phyloP scores from a whole-genome alignment of 2,329 filamentous ascomycete genomes.

The Nectriaceae sp. region DNA sequence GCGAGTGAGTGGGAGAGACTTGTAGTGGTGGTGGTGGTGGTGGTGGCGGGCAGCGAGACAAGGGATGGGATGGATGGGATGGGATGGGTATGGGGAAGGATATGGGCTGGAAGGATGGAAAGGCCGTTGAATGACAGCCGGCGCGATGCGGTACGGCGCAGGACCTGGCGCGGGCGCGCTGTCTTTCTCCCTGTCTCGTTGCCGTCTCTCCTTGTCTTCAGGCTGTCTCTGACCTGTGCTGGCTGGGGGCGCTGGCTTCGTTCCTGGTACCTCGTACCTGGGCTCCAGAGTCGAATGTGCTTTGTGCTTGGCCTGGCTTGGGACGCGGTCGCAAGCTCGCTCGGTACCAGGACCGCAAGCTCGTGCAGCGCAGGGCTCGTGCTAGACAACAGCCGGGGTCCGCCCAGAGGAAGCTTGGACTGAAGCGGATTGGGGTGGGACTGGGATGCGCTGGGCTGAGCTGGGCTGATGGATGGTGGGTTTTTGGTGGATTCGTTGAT shows the following conservation, averaged over 20 bases:
- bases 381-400: conserved; percentile 19
- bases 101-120: conserved; percentile 9
- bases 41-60: conserved; percentile 10
- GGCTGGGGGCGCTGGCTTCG: no score
- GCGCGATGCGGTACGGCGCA: conserved; percentile 1
- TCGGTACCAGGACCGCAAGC: not conserved
- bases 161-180: not conserved
- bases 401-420: conserved; percentile 25
- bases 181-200: not conserved
- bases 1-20: not conserved
- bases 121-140: conserved; percentile 13
- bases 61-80: conserved; percentile 10
- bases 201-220: not conserved
- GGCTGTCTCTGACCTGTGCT: not conserved
- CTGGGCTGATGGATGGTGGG: conserved; percentile 1
- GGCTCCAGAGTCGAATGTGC: not conserved
- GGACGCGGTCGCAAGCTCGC: not conserved
- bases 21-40: conserved; percentile 6
- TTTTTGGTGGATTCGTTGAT: not conserved
- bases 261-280: not conserved
- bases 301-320: not conserved
- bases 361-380: not conserved
- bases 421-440: conserved; percentile 17
- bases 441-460: conserved; percentile 8
- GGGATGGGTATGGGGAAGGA: conserved; percentile 16